Evolutionary conservation across 1,284 basidiomycete species (phyloP).

Genomic region (Sanghuangporus sanghuang): DNA sequence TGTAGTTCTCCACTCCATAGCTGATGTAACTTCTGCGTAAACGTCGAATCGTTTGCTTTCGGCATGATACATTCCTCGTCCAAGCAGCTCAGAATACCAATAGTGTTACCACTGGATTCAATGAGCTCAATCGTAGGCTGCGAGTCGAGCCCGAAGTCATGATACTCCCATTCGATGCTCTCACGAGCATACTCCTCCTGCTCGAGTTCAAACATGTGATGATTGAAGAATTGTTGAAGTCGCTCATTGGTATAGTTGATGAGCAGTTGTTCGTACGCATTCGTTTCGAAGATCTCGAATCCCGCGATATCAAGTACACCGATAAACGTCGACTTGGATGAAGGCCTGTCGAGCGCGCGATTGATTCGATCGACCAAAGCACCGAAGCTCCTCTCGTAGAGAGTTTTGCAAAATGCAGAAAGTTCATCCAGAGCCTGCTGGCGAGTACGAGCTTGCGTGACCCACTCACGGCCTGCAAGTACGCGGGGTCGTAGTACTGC

Average conservation of each 20-base stretch:
- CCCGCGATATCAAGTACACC: conserved; percentile 99
- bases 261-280: conserved; percentile 95
- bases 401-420: conserved; percentile 88
- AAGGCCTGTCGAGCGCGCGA: conserved; percentile 87
- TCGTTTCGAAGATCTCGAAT: conserved; percentile 92
- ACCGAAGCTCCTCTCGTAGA: conserved; percentile 97
- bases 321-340: conserved; percentile 92
- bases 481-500: conserved; percentile 87
- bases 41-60: conserved; percentile 91
- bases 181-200: conserved; percentile 98
- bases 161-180: conserved; percentile 97
- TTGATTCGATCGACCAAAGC: conserved; percentile 95
- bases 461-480: conserved; percentile 96
- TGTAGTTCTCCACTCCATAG: conserved; percentile 56
- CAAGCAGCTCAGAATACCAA: conserved; percentile 90
- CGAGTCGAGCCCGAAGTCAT: conserved; percentile 96
- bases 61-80: conserved; percentile 99
- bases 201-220: conserved; percentile 99
- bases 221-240: conserved; percentile 97
- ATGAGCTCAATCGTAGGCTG: conserved; percentile 99
- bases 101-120: conserved; percentile 68
- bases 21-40: conserved; percentile 86
- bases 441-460: conserved; percentile 87
- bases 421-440: conserved; percentile 95
- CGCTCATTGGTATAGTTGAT: conserved; percentile 99